A percentile compares a stretch with the other conserved stretches of the same genome.
Conservation (phyloP, 352 stramenopile genomes). For the Phytophthora megakarya region DNA sequence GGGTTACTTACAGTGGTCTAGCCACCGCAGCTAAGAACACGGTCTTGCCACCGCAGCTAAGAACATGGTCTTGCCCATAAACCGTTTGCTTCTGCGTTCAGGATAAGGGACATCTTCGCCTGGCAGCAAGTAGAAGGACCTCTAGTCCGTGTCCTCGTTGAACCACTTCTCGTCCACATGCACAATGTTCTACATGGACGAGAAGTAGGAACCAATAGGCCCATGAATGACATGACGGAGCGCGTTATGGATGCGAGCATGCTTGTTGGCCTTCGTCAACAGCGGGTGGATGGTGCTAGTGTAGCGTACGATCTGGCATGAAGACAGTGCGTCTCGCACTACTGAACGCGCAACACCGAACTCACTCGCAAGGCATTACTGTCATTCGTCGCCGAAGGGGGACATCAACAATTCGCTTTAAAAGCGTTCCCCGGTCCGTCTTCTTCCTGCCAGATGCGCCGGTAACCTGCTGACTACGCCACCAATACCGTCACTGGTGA, state of each 20-base stretch:
- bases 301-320: neutral
- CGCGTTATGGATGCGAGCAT: neutral
- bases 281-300: neutral
- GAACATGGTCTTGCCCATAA: constrained; percentile 36
- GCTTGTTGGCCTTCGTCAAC: neutral
- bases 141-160: constrained; percentile 20
- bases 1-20: constrained; percentile 11
- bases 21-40: constrained; percentile 25
- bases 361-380: neutral
- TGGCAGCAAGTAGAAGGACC: constrained; percentile 15
- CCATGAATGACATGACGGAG: too few species aligned
- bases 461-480: too few species aligned
- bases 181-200: constrained; percentile 21
- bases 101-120: constrained; percentile 15
- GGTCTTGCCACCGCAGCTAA: constrained; percentile 22
- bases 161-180: constrained; percentile 35
- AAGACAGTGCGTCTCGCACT: neutral
- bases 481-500: too few species aligned
- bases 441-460: neutral
- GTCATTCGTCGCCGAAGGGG: too few species aligned
- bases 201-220: constrained; percentile 8
- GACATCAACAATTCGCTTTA: too few species aligned
- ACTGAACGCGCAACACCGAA: neutral
- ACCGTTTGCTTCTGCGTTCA: constrained; percentile 21
- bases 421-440: too few species aligned